A percentile compares a stretch with the other conserved stretches of the same genome.
Conservation (phyloP, 495 filamentous ascomycete genomes). For the Podospora tetraspora region DNA sequence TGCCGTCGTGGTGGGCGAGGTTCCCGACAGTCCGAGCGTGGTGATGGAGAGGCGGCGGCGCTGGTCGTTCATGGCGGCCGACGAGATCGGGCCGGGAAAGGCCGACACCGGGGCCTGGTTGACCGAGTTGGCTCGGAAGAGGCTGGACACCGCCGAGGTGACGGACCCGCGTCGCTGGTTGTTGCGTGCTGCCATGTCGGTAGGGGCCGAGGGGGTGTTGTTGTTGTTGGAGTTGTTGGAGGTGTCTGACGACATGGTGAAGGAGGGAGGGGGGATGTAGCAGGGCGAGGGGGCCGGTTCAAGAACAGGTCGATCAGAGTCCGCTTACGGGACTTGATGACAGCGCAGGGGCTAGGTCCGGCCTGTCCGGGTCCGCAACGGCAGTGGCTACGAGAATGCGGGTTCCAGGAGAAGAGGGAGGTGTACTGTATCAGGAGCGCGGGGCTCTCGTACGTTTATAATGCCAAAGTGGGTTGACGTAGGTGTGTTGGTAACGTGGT, state of each 20-base stretch:
- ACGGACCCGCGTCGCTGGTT: constrained; percentile 50
- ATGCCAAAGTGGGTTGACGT: constrained; percentile 25
- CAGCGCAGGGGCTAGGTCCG: neutral
- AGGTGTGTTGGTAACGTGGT: constrained; percentile 13
- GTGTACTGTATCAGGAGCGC: neutral
- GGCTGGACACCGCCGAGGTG: constrained; percentile 49
- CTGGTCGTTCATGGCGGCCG: constrained; percentile 63
- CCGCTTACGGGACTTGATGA: constrained; percentile 8
- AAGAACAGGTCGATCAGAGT: constrained; percentile 2
- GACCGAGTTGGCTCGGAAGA: constrained; percentile 50
- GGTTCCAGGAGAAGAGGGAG: neutral
- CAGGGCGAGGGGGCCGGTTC: neutral
- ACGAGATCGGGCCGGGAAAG: constrained; percentile 60
- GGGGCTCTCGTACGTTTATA: constrained; percentile 29
- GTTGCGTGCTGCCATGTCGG: constrained; percentile 33
- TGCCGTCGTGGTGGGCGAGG: constrained; percentile 56
- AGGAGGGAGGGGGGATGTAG: constrained; percentile 1
- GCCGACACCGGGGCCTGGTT: constrained; percentile 36
- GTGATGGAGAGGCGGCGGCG: constrained; percentile 84
- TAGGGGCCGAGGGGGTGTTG: constrained; percentile 22
- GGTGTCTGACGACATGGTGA: constrained; percentile 39
- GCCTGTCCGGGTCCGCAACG: constrained; percentile 4
- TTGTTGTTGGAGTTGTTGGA: constrained; percentile 27
- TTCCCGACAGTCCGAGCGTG: constrained; percentile 74
- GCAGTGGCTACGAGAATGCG: constrained; percentile 10